phyloP scores from a whole-genome alignment of 116 monocot species.

The Iris pallida region DNA sequence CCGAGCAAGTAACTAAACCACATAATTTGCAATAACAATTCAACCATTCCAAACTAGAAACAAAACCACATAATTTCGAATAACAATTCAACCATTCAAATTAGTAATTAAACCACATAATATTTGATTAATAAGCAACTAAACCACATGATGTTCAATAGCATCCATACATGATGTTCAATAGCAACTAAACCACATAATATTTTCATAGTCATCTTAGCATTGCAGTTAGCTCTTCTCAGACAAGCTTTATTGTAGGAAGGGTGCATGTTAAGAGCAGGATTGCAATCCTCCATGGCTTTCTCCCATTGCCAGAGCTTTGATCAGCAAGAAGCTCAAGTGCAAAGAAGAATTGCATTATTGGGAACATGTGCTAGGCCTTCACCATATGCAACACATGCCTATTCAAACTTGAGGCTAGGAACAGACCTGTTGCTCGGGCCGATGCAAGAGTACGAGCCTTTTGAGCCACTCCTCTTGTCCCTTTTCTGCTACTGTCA shows the following conservation, averaged over 20 bases:
- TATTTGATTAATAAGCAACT: too few species aligned
- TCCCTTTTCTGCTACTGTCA: conserved; percentile 40
- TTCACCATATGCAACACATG: conserved; percentile 34
- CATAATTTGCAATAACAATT: too few species aligned
- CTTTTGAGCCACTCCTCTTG: conserved; percentile 23
- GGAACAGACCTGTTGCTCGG: conserved; percentile 40
- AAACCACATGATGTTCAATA: too few species aligned
- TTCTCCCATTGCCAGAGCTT: conserved; percentile 44
- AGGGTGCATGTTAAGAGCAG: conserved; percentile 30
- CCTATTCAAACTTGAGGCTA: conserved; percentile 37
- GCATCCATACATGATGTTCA: too few species aligned
- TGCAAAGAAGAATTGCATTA: conserved; percentile 49
- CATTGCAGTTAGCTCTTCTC: conserved; percentile 45
- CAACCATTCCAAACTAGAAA: too few species aligned
- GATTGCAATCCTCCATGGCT: conserved; percentile 46
- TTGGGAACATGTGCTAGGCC: conserved; percentile 33
- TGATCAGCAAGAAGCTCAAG: conserved; percentile 41
- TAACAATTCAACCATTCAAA: too few species aligned
- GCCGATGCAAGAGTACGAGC: conserved; percentile 28
- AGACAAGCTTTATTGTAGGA: conserved; percentile 41
- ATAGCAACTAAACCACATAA: too few species aligned
- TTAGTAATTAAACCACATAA: too few species aligned
- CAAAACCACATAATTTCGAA: too few species aligned
- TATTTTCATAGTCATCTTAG: conserved; percentile 36
- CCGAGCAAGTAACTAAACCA: too few species aligned